These are phyloP conservation scores for Encephalitozoon cuniculi DNA, from an alignment of 371 early-diverging fungal genomes.

Conservation along the genomic window DNA sequence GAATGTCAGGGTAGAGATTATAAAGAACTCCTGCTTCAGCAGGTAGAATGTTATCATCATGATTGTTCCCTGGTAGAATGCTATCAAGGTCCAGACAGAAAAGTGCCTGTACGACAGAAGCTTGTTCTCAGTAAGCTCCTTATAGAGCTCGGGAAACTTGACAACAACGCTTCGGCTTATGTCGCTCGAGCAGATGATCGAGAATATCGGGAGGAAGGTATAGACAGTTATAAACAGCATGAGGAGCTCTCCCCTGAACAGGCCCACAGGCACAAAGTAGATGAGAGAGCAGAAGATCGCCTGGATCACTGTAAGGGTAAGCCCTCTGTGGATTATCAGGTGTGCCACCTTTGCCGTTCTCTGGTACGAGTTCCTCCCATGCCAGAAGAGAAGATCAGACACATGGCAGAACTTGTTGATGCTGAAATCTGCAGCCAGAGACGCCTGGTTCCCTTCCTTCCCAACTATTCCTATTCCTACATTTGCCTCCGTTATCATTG, in stretches of 20 bases:
- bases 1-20: constrained; percentile 87
- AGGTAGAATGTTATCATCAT: constrained; percentile 79
- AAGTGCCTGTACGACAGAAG: constrained; percentile 79
- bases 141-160: constrained; percentile 89
- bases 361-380: constrained; percentile 89
- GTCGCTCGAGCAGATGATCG: constrained; percentile 80
- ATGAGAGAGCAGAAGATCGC: constrained; percentile 93
- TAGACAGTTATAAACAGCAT: constrained; percentile 82
- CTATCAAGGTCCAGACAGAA: constrained; percentile 81
- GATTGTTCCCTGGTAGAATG: constrained; percentile 88
- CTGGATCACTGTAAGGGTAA: constrained; percentile 91
- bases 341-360: constrained; percentile 85
- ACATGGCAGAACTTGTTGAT: constrained; percentile 79
- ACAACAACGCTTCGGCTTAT: constrained; percentile 77
- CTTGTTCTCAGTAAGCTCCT: constrained; percentile 81
- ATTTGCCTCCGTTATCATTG: constrained; percentile 93
- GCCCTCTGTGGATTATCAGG: constrained; percentile 95
- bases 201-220: constrained; percentile 91
- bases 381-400: constrained; percentile 77
- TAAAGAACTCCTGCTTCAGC: constrained; percentile 84
- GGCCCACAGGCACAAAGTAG: constrained; percentile 87
- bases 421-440: constrained; percentile 88
- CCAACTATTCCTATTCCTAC: constrained; percentile 96
- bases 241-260: constrained; percentile 74
- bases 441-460: constrained; percentile 93